Evolutionary conservation across 306 rosid genomes (phyloP), one percentile per base, ranked within the genome.

Genomic region (Vigna reflexopilosa): DNA sequence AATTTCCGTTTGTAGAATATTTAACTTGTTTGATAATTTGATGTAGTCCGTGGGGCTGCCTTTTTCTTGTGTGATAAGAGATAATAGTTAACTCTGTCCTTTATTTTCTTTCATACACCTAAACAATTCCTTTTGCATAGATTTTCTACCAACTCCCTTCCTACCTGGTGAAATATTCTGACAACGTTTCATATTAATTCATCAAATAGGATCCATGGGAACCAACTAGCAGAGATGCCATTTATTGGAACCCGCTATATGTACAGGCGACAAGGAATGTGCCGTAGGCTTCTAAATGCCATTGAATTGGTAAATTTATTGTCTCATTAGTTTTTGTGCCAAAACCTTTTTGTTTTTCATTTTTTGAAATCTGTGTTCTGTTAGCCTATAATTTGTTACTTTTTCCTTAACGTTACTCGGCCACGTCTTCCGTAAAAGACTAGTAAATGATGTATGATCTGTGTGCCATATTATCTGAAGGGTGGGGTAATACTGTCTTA

Each of bases 181-280:
- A 75, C 73, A 49, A 42, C 40, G 36, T 64, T 73, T 84, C 34
- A 42, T 42, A 19, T 65, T 72, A 40, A 83, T 74, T 83, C 73
- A 81, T 76, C 61, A 72, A 84, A 80, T 82, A 94, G 98, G 89
- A 89, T 94, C 79, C 98, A 86, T 71, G 98, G 98, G 69, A 84
- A 84, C 81, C 82, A 82, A 73, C 83, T 94, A 69, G 98, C 97
- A 54, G 98, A 94, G 93, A 94, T 94, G 97, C 98, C 98, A 69
- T 94, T 92, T 79, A 83, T 94, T 78, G 98, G 98, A 75, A 94
- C 98, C 80, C 97, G 98, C 75, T 77, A 87, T 77, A 83, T 89
- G 91, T 89, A 89, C 70, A 90, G 98, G 86, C 93, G 98, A 38
- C 96, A 92, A 80, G 98, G 98, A 77, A 92, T 94, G 98, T 89